phyloP scores from a whole-genome alignment of 768 basidiomycete genomes.

The Mycena olivaceomarginata region DNA sequence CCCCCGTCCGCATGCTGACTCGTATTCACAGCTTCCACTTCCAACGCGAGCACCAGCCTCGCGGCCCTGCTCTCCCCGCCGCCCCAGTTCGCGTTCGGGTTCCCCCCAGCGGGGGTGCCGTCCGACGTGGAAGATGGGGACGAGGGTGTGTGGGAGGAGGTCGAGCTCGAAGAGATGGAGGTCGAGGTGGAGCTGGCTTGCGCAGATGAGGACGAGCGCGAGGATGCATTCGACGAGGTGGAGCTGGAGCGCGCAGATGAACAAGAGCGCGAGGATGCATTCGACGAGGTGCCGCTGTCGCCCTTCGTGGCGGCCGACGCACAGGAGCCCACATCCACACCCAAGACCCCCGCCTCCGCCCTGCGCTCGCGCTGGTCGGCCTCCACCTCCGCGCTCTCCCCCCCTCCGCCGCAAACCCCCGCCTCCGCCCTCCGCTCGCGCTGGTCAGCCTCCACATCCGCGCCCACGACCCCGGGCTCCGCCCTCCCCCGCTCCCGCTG shows the following conservation, averaged over 20 bases:
- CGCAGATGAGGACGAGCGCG: too few species aligned
- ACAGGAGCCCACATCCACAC: not conserved
- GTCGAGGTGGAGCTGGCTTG: too few species aligned
- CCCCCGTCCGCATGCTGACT: constrained; percentile 17
- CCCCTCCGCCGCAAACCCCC: not conserved
- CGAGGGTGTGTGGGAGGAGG: constrained; percentile 23
- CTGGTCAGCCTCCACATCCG: constrained; percentile 67
- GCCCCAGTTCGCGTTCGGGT: not conserved
- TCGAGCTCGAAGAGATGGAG: too few species aligned
- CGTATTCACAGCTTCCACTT: not conserved
- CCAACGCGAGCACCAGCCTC: constrained; percentile 4
- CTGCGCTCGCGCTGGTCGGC: not conserved
- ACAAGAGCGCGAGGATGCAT: not conserved
- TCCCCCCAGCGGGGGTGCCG: constrained; percentile 27
- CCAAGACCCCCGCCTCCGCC: not conserved
- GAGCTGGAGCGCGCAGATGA: constrained; percentile 1
- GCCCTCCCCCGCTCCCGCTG: not conserved
- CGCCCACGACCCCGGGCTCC: not conserved
- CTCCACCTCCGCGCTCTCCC: not conserved
- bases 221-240: constrained; percentile 18
- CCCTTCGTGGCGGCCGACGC: not conserved
- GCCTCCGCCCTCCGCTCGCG: constrained; percentile 59
- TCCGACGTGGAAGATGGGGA: constrained; percentile 23
- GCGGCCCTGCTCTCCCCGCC: constrained; percentile 39
- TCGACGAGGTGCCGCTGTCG: constrained; percentile 37